Evolutionary conservation across 2,329 filamentous ascomycete genomes (phyloP).

Genomic region (Alternaria longipes): DNA sequence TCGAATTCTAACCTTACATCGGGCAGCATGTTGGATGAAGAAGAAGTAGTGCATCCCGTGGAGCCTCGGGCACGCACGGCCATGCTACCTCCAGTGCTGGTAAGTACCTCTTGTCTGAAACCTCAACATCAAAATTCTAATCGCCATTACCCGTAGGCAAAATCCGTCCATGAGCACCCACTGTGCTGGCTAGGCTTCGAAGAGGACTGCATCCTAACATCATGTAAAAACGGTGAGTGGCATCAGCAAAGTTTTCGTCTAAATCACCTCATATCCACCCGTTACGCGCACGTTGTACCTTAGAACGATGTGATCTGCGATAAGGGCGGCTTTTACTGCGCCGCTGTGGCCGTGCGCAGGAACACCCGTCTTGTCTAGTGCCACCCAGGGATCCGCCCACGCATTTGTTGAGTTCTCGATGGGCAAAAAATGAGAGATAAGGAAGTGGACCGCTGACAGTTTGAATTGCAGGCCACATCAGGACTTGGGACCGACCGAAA

Average conservation of each 20-base stretch:
- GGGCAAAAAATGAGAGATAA: conserved; percentile 22
- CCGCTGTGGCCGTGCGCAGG: conserved; percentile 34
- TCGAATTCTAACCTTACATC: conserved; percentile 74
- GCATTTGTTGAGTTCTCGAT: conserved; percentile 26
- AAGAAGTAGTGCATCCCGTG: conserved; percentile 77
- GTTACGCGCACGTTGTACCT: conserved; percentile 16
- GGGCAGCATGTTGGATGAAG: conserved; percentile 64
- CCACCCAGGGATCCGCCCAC: conserved; percentile 11
- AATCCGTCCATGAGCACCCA: conserved; percentile 84
- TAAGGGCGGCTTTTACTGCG: conserved; percentile 35
- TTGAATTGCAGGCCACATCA: conserved; percentile 70
- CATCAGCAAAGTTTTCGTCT: conserved; percentile 20
- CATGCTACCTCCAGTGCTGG: conserved; percentile 89
- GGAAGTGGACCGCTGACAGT: conserved; percentile 31
- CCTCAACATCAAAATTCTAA: conserved; percentile 12
- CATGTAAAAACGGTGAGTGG: conserved; percentile 83
- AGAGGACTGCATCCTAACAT: conserved; percentile 90
- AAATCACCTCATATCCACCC: conserved; percentile 17
- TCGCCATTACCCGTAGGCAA: conserved; percentile 65
- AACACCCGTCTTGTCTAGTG: conserved; percentile 28
- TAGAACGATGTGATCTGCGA: conserved; percentile 19
- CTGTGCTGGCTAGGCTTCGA: conserved; percentile 93
- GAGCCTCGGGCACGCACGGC: conserved; percentile 85
- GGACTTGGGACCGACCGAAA: conserved; percentile 75
- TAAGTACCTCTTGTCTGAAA: conserved; percentile 55